Evolutionary conservation across 495 filamentous ascomycete species (phyloP).

Genomic region (Podospora pseudoanserina): DNA sequence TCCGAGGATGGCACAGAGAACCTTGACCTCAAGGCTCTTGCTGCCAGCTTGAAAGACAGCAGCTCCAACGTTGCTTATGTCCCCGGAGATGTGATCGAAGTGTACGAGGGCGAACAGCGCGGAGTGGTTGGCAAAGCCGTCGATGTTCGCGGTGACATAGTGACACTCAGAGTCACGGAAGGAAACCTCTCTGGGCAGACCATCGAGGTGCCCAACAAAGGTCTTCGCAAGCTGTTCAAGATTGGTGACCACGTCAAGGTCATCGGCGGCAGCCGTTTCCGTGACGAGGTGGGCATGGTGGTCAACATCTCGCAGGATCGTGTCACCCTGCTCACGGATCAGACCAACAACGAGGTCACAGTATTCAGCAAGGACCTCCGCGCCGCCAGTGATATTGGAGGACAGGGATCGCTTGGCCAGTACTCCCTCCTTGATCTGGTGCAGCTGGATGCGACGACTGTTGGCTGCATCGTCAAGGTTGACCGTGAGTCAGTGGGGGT

Average conservation of each 20-base stretch:
- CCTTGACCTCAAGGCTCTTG: constrained; percentile 84
- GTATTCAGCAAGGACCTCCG: constrained; percentile 97
- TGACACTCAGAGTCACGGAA: constrained; percentile 80
- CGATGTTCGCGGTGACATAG: constrained; percentile 87
- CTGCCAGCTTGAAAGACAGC: constrained; percentile 76
- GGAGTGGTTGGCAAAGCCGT: constrained; percentile 81
- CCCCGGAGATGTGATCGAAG: constrained; percentile 89
- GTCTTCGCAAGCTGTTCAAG: constrained; percentile 87
- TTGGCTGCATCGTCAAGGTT: constrained; percentile 90
- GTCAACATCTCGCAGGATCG: constrained; percentile 85
- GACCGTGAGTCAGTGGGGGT: constrained; percentile 88
- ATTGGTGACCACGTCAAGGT: constrained; percentile 98
- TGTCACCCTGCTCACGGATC: constrained; percentile 87
- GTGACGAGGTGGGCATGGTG: constrained; percentile 95
- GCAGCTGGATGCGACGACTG: constrained; percentile 87
- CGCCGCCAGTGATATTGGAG: constrained; percentile 85
- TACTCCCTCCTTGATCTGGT: constrained; percentile 92
- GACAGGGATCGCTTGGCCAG: constrained; percentile 70
- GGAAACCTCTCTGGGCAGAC: constrained; percentile 77
- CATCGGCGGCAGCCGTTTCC: constrained; percentile 88
- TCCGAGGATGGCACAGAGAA: constrained; percentile 90
- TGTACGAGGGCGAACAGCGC: constrained; percentile 93
- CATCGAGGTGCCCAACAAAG: constrained; percentile 89
- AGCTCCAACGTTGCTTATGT: constrained; percentile 75
- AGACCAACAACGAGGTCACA: constrained; percentile 86